Conservation (phyloP, 345 rosid species). For the Euphorbia tirucalli region DNA sequence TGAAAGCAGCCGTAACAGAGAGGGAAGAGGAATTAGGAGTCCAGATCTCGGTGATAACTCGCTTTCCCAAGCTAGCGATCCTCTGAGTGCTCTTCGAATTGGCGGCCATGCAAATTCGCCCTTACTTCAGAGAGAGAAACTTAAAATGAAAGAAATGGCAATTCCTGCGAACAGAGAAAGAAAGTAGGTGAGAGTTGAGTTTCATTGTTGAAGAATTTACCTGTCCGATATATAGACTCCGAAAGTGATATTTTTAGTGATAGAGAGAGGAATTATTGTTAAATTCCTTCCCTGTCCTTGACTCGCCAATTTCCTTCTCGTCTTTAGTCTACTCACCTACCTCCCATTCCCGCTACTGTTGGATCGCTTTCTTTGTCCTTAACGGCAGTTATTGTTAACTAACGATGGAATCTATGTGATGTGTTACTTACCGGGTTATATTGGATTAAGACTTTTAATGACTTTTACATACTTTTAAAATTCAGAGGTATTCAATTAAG, state of each 20-base stretch:
- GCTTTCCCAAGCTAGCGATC: slow-evolving; percentile 51
- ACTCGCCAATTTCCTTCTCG: too few relatives aligned
- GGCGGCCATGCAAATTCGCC: slow-evolving; percentile 54
- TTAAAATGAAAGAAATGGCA: not conserved
- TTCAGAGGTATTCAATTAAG: too few relatives aligned
- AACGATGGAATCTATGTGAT: not conserved
- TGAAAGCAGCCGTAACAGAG: slow-evolving; percentile 9
- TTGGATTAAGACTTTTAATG: too few relatives aligned
- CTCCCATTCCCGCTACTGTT: not conserved
- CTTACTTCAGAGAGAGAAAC: slow-evolving; percentile 9
- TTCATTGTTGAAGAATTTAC: not conserved
- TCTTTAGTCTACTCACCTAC: not conserved
- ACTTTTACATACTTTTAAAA: too few relatives aligned
- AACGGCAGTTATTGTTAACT: not conserved
- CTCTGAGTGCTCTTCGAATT: slow-evolving; percentile 39
- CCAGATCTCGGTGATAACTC: slow-evolving; percentile 27
- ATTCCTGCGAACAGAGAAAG: too few relatives aligned
- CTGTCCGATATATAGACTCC: not conserved
- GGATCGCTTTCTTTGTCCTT: not conserved
- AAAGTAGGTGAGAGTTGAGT: not conserved
- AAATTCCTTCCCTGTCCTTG: not conserved
- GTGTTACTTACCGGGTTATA: not conserved
- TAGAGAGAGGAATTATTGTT: not conserved
- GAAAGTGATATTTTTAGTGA: not conserved
- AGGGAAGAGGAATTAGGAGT: slow-evolving; percentile 24